phyloP scores from a whole-genome alignment of 495 filamentous ascomycete species.

The Podospora conica region DNA sequence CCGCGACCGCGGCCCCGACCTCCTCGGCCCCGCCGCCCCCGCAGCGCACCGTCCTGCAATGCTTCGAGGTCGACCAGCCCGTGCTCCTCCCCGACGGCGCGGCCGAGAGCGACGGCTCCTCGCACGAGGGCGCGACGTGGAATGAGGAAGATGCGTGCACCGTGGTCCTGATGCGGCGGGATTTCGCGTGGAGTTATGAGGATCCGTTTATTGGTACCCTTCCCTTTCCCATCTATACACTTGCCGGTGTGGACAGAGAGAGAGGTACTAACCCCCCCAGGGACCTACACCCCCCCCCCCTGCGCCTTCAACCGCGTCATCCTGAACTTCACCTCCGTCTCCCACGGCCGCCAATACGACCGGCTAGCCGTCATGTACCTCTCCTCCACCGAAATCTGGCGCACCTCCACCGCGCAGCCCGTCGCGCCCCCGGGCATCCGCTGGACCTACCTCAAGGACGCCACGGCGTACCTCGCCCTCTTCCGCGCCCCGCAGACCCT shows the following conservation, averaged over 20 bases:
- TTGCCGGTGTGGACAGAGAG: not conserved
- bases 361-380: conserved; percentile 60
- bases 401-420: conserved; percentile 85
- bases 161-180: conserved; percentile 60
- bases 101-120: conserved; percentile 30
- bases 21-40: conserved; percentile 15
- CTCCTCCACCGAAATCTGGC: conserved; percentile 17
- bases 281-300: conserved; percentile 58
- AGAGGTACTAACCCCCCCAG: conserved; percentile 29
- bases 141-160: conserved; percentile 39
- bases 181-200: conserved; percentile 73
- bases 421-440: conserved; percentile 57
- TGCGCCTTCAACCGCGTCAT: conserved; percentile 73
- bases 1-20: conserved; percentile 4
- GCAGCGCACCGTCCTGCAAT: conserved; percentile 41
- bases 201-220: conserved; percentile 67
- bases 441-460: conserved; percentile 77
- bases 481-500: conserved; percentile 64
- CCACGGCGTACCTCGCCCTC: conserved; percentile 65
- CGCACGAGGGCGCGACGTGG: conserved; percentile 12
- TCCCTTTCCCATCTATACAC: not conserved
- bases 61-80: conserved; percentile 66
- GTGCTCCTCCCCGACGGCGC: conserved; percentile 45
- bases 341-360: conserved; percentile 71
- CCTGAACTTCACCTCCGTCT: conserved; percentile 77